A percentile compares a stretch with the other conserved stretches of the same genome.
Conservation (phyloP, 345 rosid species). For the Populus deltoides region DNA sequence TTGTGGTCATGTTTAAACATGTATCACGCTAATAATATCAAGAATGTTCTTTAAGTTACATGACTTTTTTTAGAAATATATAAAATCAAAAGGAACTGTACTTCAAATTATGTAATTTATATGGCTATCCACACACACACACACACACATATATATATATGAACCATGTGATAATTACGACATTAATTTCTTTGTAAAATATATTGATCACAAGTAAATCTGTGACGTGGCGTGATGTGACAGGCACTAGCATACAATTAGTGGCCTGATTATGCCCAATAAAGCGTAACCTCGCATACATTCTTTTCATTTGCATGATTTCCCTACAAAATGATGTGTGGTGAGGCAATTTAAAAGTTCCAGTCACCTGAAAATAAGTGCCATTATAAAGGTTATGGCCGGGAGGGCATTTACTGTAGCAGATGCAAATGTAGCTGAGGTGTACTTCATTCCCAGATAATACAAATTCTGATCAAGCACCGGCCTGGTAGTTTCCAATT, state of each 20-base stretch:
- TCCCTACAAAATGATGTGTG: neutral
- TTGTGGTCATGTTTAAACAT: neutral
- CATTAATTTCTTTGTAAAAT: too few species aligned
- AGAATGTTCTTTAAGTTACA: neutral
- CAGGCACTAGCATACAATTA: too few species aligned
- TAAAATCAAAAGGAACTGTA: too few species aligned
- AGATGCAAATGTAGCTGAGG: constrained; percentile 80
- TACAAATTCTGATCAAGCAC: constrained; percentile 85
- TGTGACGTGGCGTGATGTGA: too few species aligned
- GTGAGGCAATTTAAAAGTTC: neutral
- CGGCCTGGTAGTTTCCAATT: constrained; percentile 51
- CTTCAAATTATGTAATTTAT: too few species aligned
- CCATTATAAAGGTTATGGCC: constrained; percentile 80
- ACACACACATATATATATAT: too few species aligned
- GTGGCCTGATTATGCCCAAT: too few species aligned
- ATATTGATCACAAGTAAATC: too few species aligned
- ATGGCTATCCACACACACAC: neutral
- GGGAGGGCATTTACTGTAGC: constrained; percentile 74
- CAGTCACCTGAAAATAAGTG: constrained; percentile 73
- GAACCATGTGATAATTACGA: neutral
- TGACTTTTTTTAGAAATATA: too few species aligned
- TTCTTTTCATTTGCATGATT: constrained; percentile 1
- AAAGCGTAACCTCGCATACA: neutral
- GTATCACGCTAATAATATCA: neutral
- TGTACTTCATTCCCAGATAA: constrained; percentile 76